These are phyloP conservation scores for Penicillium sp. DNA, from an alignment of 2,329 filamentous ascomycete species.

Conservation along the genomic window DNA sequence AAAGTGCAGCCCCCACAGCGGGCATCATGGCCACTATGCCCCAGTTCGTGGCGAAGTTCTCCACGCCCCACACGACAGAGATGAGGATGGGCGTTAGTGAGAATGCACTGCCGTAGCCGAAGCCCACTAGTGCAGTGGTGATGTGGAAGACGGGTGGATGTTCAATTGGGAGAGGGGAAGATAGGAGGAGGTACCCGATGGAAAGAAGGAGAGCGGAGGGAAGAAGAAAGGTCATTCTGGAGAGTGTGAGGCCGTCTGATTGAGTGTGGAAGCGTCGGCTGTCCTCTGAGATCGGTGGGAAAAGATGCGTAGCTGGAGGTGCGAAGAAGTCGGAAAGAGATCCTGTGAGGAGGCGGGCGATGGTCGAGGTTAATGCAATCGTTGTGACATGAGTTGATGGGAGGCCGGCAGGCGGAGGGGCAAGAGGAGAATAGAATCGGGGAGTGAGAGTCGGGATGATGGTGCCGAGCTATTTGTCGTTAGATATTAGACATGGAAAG, in stretches of 20 bases:
- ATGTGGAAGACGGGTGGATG: constrained; percentile 78
- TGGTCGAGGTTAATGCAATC: constrained; percentile 80
- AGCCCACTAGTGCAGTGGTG: constrained; percentile 76
- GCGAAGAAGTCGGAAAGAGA: constrained; percentile 84
- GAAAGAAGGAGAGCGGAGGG: constrained; percentile 69
- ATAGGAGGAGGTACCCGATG: constrained; percentile 69
- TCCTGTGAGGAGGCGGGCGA: constrained; percentile 85
- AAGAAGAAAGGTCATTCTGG: constrained; percentile 74
- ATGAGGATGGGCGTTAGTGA: constrained; percentile 85
- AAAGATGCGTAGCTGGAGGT: constrained; percentile 57
- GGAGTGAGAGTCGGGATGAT: constrained; percentile 80
- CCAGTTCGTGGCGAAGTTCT: constrained; percentile 98
- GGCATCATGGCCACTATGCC: constrained; percentile 91
- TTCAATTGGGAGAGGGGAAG: constrained; percentile 72
- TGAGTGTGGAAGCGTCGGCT: constrained; percentile 30
- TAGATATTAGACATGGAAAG: neutral
- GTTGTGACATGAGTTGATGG: constrained; percentile 82
- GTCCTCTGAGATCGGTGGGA: constrained; percentile 46
- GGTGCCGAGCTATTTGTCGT: constrained; percentile 60
- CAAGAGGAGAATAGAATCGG: constrained; percentile 49
- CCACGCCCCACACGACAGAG: constrained; percentile 95
- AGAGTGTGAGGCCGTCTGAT: constrained; percentile 53
- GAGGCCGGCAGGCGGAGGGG: constrained; percentile 55
- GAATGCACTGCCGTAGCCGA: constrained; percentile 90
- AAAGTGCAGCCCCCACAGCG: constrained; percentile 78